Evolutionary conservation across 2,329 filamentous ascomycete species (phyloP).

Genomic region (Sporothrix variecibatus): DNA sequence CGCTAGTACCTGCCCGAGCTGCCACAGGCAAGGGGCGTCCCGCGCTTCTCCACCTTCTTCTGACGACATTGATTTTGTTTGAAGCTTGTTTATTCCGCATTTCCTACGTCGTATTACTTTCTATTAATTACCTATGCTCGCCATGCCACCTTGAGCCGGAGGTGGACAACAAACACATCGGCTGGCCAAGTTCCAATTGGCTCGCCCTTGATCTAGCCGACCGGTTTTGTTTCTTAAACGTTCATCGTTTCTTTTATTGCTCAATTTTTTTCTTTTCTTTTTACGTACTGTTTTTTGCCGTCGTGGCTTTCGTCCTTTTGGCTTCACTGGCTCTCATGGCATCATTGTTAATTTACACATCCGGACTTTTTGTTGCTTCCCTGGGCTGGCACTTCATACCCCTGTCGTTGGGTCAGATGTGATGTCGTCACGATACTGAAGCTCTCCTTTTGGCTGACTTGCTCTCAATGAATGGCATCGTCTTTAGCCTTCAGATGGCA

Average conservation of each 20-base stretch:
- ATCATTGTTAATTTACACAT: not conserved
- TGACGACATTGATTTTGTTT: conserved; percentile 1
- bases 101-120: too few species aligned
- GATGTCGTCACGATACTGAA: not conserved
- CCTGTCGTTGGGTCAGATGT: not conserved
- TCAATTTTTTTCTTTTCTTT: not conserved
- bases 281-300: not conserved
- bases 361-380: not conserved
- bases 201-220: not conserved
- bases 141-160: not conserved
- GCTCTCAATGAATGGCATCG: not conserved
- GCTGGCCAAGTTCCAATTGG: not conserved
- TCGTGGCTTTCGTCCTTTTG: not conserved
- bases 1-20: not conserved
- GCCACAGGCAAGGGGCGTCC: not conserved
- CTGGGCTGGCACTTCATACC: not conserved
- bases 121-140: not conserved
- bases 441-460: not conserved
- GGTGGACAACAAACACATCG: not conserved
- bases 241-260: not conserved
- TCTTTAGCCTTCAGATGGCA: not conserved
- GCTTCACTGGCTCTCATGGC: not conserved
- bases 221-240: not conserved
- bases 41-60: not conserved
- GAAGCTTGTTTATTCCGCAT: conserved; percentile 1